A percentile compares a stretch with the other conserved stretches of the same genome.
Conservation (phyloP, 495 filamentous ascomycete species). For the Lophiostoma macrostomum region DNA sequence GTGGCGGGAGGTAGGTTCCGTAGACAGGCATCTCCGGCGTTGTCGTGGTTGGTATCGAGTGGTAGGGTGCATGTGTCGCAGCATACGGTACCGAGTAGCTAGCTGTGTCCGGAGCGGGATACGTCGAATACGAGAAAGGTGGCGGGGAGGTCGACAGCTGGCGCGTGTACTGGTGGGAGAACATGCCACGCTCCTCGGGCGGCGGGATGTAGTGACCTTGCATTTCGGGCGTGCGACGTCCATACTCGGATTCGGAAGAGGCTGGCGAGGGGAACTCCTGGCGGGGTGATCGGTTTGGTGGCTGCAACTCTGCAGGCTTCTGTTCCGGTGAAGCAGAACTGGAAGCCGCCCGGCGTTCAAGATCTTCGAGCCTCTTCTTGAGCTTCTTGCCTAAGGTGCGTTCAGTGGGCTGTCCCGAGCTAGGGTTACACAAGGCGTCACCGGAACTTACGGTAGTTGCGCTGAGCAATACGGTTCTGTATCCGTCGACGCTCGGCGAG, state of each 20-base stretch:
- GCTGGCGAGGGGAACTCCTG: conserved; percentile 51
- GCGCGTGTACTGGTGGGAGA: conserved; percentile 67
- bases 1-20: conserved; percentile 59
- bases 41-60: conserved; percentile 52
- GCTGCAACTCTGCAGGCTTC: conserved; percentile 52
- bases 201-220: conserved; percentile 33
- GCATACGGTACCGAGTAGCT: conserved; percentile 59
- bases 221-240: conserved; percentile 37
- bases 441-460: conserved; percentile 88
- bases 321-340: conserved; percentile 71
- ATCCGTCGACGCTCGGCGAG: conserved; percentile 90
- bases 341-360: conserved; percentile 86
- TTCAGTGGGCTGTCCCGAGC: conserved; percentile 6
- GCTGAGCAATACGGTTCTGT: conserved; percentile 96
- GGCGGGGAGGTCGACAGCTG: conserved; percentile 69
- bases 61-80: conserved; percentile 59
- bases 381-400: conserved; percentile 85
- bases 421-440: neutral
- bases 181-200: conserved; percentile 51
- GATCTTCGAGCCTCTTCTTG: conserved; percentile 93
- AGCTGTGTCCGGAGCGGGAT: conserved; percentile 64
- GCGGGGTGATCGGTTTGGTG: conserved; percentile 48
- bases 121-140: conserved; percentile 67
- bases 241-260: conserved; percentile 36
- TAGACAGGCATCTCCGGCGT: conserved; percentile 57